Evolutionary conservation across 2,329 filamentous ascomycete genomes (phyloP).

Genomic region (Ophiostoma sp.): DNA sequence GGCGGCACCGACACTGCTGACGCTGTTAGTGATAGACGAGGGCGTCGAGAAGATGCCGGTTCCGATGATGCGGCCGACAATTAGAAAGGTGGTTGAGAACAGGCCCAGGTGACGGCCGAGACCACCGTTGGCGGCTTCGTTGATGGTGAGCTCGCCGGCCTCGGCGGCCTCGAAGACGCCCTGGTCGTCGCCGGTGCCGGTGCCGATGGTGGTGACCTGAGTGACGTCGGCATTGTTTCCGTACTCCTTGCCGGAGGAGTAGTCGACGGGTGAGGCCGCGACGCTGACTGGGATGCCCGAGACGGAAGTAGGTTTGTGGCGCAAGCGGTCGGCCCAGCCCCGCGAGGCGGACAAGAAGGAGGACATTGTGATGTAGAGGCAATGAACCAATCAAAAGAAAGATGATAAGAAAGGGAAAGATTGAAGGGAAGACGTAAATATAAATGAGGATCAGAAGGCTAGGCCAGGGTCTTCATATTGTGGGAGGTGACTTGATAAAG

Average conservation of each 20-base stretch:
- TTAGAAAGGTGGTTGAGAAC: slow-evolving; percentile 26
- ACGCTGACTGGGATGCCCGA: not conserved
- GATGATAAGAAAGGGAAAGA: not conserved
- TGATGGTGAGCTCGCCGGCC: slow-evolving; percentile 24
- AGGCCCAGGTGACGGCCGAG: slow-evolving; percentile 26
- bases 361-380: not conserved
- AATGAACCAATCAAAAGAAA: not conserved
- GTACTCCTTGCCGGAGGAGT: not conserved
- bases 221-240: not conserved
- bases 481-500: no score
- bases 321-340: not conserved
- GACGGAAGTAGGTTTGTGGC: not conserved
- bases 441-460: slow-evolving; percentile 1
- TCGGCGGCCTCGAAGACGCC: slow-evolving; percentile 18
- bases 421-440: not conserved
- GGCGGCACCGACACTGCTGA: slow-evolving; percentile 46
- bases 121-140: slow-evolving; percentile 21
- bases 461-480: not conserved
- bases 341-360: not conserved
- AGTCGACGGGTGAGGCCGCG: not conserved
- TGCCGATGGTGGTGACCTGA: not conserved
- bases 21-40: slow-evolving; percentile 47
- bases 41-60: slow-evolving; percentile 49
- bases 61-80: slow-evolving; percentile 31
- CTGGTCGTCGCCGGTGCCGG: not conserved